Evolutionary conservation across 805 yeast genomes (phyloP), one percentile per base, ranked within the genome.

Genomic region (Kuraishia capsulata): DNA sequence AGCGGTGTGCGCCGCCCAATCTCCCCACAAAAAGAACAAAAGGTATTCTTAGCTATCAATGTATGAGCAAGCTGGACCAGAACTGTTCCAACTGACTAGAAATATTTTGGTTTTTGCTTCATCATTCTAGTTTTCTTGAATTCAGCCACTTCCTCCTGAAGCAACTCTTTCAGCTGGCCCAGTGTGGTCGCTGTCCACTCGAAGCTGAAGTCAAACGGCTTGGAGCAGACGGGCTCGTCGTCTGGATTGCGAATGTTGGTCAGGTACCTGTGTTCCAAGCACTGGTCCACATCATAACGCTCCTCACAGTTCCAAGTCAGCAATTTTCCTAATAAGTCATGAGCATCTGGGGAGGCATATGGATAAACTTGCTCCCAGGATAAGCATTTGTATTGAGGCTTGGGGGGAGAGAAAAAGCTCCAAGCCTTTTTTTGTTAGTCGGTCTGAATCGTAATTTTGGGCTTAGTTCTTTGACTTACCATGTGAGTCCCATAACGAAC

Each of bases 201-300:
- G 54, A 81, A 84, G 24, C 76, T 68, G 49, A 81, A 82, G 50
- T 81, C 80, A 50, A 87, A 82, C 2, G 64, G 58, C 8, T 61
- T 57, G 2, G 53, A 46, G 40, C 81, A 69, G 2, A 39, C 55
- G 0, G 81, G 74, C 52, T 84, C 95, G 39, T 73, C 77, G 11
- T 63, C 62, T 0, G 49, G 39, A 43, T 73, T 71, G 46, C 90
- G 66, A 5, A 85, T 74, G 2, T 58, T 50, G 10, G 49, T 52
- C 6, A 87, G 62, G 50, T 70, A 84, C 1, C 65, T 62, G 49
- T 82, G 87, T 4, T 61, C 58, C 10, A 89, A 52, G 1, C 83
- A 74, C 44, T 72, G 63, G 3, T 65, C 68, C 1, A 82, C 83
- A 0, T 66, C 66, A 20, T 65, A 62, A 38, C 97, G 65, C 17